Base-by-base conservation (phyloP, 257 asterid genomes). In the Voacanga thouarsii region DNA sequence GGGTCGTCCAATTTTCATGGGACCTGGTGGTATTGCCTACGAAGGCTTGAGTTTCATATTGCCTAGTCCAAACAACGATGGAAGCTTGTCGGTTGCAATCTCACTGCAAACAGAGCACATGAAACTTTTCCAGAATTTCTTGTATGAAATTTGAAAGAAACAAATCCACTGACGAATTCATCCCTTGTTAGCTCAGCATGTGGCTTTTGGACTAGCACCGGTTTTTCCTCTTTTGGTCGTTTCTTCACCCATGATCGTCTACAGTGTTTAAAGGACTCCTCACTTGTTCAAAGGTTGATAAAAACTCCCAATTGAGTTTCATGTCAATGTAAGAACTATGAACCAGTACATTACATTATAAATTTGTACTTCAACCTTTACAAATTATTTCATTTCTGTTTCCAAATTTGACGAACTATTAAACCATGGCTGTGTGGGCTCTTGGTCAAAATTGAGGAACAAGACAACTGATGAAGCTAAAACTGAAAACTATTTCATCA, bases 1-100 rank as follows among this genome's bases (percentile, higher is more conserved):
- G 96, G 98, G 98, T 0, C 69, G 92, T 75, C 98, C 98, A 1
- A 88, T 94, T 10, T 94, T 92, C 67, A 90, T 94, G 98, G 97
- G 98, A 16, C 96, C 98, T 3, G 98, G 98, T 0, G 97, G 97
- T 53, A 92, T 92, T 14, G 96, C 98, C 0, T 94, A 83, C 19
- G 98, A 94, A 82, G 98, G 98, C 0, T 60, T 92, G 61, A 94
- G 97, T 79, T 92, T 92, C 50, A 87, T 90, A 28, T 76, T 94
- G 83, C 98, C 97, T 0, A 92, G 97, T 79, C 84, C 97, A 0
- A 74, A 65, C 12, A 84, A 85, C 12, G 97, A 92, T 47, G 97
- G 97, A 16, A 90, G 96, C 87, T 77, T 92, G 45, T 90, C 95
- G 1, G 94, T 93, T 4, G 98, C 92, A 1, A 88, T 94, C 23